These are phyloP conservation scores for Epichloe gansuensis DNA, from an alignment of 2,329 filamentous ascomycete species.

Conservation along the genomic window DNA sequence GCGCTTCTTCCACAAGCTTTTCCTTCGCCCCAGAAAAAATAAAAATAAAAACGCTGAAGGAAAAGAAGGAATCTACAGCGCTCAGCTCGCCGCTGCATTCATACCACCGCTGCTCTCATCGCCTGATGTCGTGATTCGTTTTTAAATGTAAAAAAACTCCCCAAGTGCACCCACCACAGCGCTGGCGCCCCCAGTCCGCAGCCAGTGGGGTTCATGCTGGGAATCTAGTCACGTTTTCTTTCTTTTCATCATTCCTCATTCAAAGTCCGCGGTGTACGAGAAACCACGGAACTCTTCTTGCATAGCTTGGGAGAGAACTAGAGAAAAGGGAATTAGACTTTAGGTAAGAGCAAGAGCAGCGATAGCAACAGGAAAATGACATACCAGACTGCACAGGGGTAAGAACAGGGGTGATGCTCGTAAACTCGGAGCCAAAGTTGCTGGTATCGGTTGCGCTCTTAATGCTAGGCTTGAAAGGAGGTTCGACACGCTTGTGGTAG, in stretches of 20 bases:
- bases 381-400: conserved; percentile 95
- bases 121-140: neutral
- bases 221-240: neutral
- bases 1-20: neutral
- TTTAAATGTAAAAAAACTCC: neutral
- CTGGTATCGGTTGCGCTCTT: conserved; percentile 94
- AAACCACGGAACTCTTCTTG: conserved; percentile 99
- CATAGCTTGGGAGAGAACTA: conserved; percentile 95
- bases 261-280: conserved; percentile 90
- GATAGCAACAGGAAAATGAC: conserved; percentile 20
- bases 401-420: conserved; percentile 91
- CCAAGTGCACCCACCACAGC: neutral
- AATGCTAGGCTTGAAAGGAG: conserved; percentile 83
- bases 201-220: conserved; percentile 4
- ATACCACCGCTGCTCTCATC: neutral
- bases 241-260: conserved; percentile 30
- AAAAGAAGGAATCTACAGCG: neutral
- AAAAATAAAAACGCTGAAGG: neutral
- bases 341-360: conserved; percentile 6
- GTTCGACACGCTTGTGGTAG: conserved; percentile 82
- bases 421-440: conserved; percentile 98
- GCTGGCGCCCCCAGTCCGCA: neutral
- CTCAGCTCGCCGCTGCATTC: neutral
- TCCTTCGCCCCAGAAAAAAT: neutral
- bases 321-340: conserved; percentile 11